Conservation (phyloP, 192 early-diverging fungal genomes). For the Jimgerdemannia lactiflua region DNA sequence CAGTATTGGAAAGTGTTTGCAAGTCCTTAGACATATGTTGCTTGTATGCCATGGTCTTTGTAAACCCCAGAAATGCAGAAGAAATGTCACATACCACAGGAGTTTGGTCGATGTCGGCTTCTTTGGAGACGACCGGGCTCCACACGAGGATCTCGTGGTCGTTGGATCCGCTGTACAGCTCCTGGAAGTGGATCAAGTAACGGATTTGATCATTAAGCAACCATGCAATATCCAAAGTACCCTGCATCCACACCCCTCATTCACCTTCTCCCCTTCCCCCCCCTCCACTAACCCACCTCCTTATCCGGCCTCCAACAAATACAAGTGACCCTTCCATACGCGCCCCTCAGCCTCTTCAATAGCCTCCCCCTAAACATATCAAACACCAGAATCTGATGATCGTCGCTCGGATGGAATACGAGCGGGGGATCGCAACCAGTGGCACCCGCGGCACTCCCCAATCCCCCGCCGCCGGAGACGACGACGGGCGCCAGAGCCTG, state of each 20-base stretch:
- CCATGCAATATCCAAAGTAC: neutral
- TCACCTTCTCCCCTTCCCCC: too few relatives aligned
- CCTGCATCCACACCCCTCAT: neutral
- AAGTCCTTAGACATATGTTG: too few relatives aligned
- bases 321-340: conserved; percentile 59
- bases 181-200: conserved; percentile 20
- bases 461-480: neutral
- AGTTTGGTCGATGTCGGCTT: conserved; percentile 18
- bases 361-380: conserved; percentile 54
- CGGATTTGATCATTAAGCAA: neutral
- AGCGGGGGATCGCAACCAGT: conserved; percentile 35
- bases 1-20: neutral
- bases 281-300: conserved; percentile 23
- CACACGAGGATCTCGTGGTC: conserved; percentile 59
- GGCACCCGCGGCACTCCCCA: neutral
- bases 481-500: conserved; percentile 23
- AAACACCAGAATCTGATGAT: conserved; percentile 52
- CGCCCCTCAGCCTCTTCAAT: conserved; percentile 53
- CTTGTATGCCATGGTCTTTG: neutral
- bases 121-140: conserved; percentile 37
- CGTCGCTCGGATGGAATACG: conserved; percentile 58
- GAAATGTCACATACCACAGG: conserved; percentile 3
- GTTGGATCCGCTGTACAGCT: conserved; percentile 61
- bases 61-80: neutral
- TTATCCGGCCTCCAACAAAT: conserved; percentile 49